A percentile compares a stretch with the other conserved stretches of the same genome.
phyloP scores from a whole-genome alignment of 345 rosid genomes.

The Sonneratia caseolaris region DNA sequence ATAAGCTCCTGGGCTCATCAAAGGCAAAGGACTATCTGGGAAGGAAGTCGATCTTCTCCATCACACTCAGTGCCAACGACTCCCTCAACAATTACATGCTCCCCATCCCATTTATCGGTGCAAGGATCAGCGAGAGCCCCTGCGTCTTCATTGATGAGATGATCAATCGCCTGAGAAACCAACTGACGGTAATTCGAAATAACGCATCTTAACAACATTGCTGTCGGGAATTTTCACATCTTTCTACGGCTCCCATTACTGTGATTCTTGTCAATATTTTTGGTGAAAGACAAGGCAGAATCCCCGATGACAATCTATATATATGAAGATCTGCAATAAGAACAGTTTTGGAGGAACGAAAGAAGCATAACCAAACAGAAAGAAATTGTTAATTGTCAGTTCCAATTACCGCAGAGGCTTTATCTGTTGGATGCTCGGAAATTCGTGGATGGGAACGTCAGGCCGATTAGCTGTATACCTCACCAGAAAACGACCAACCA shows the following conservation, averaged over 20 bases:
- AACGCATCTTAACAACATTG: no score
- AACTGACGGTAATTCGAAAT: slow-evolving; percentile 30
- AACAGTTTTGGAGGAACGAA: no score
- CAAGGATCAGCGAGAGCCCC: slow-evolving; percentile 21
- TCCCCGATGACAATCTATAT: no score
- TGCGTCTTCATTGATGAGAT: slow-evolving; percentile 30
- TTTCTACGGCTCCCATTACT: no score
- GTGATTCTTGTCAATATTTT: no score
- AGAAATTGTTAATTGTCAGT: no score
- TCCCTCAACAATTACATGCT: slow-evolving; percentile 42
- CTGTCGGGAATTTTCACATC: no score
- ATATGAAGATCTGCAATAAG: no score
- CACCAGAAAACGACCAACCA: slow-evolving; percentile 37
- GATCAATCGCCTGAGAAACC: slow-evolving; percentile 40
- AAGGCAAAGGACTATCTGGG: slow-evolving; percentile 25
- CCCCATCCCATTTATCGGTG: slow-evolving; percentile 28
- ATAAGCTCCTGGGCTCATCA: slow-evolving; percentile 29
- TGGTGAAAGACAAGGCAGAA: no score
- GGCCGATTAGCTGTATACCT: slow-evolving; percentile 71
- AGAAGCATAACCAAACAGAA: no score
- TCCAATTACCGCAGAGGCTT: slow-evolving; percentile 21
- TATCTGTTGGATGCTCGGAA: slow-evolving; percentile 42
- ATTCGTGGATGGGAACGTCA: slow-evolving; percentile 36
- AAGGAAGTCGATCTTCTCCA: slow-evolving; percentile 37
- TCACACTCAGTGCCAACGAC: slow-evolving; percentile 52